Evolutionary conservation across 805 yeast genomes (phyloP).

Genomic region (Teunomyces barrocoloradensis): DNA sequence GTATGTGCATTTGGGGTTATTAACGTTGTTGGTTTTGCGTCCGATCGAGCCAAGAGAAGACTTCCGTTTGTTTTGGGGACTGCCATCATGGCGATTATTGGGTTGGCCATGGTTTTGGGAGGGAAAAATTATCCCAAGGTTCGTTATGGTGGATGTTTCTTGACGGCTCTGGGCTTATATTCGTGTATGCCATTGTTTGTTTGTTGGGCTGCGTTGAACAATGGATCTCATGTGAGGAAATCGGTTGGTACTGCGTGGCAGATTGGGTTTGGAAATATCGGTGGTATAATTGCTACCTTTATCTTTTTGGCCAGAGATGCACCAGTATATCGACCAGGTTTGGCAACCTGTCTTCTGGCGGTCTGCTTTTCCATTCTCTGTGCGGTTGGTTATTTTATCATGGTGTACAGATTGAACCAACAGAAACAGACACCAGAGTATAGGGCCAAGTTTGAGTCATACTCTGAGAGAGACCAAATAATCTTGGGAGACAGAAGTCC

Average conservation of each 20-base stretch:
- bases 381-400: constrained; percentile 31
- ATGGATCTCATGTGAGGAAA: constrained; percentile 61
- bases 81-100: constrained; percentile 41
- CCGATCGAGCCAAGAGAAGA: constrained; percentile 51
- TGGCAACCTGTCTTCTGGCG: constrained; percentile 50
- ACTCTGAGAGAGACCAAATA: constrained; percentile 28
- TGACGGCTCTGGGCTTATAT: constrained; percentile 57
- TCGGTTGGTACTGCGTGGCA: constrained; percentile 59
- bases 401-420: constrained; percentile 17
- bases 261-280: constrained; percentile 72
- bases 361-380: constrained; percentile 39
- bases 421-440: constrained; percentile 26
- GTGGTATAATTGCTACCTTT: constrained; percentile 65
- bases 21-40: constrained; percentile 53
- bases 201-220: constrained; percentile 64
- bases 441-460: constrained; percentile 22
- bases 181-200: constrained; percentile 66
- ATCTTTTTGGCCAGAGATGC: constrained; percentile 53
- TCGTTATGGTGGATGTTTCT: constrained; percentile 64
- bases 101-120: constrained; percentile 56
- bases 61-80: constrained; percentile 44
- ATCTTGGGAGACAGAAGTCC: constrained; percentile 40
- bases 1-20: constrained; percentile 67
- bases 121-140: constrained; percentile 32
- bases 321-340: constrained; percentile 58